Evolutionary conservation across 768 basidiomycete species (phyloP).

Genomic region (Pulveroboletus sp.): DNA sequence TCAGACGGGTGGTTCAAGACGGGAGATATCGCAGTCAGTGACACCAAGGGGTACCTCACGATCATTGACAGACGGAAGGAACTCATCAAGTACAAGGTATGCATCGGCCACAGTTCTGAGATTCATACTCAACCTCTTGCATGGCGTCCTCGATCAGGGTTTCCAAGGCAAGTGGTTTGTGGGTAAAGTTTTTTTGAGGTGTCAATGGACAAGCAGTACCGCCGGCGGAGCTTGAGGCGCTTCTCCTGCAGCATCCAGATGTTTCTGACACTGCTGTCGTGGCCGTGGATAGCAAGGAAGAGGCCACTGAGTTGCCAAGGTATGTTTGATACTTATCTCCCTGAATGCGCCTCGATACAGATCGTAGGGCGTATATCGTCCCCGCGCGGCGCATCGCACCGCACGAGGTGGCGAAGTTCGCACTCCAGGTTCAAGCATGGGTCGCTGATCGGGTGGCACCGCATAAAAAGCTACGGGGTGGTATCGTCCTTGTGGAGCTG

Average conservation of each 20-base stretch:
- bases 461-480: slow-evolving; percentile 81
- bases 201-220: slow-evolving; percentile 49
- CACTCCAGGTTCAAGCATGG: slow-evolving; percentile 60
- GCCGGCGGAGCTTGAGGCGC: slow-evolving; percentile 80
- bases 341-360: background rate
- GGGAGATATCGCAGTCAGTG: slow-evolving; percentile 72
- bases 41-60: slow-evolving; percentile 68
- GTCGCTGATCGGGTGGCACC: slow-evolving; percentile 62
- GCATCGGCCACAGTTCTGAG: background rate
- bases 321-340: slow-evolving; percentile 15
- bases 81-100: slow-evolving; percentile 70
- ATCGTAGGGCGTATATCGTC: slow-evolving; percentile 58
- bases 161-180: slow-evolving; percentile 57
- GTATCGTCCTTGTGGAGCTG: slow-evolving; percentile 55
- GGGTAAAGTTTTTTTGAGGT: background rate
- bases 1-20: slow-evolving; percentile 85
- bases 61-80: slow-evolving; percentile 78
- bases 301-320: slow-evolving; percentile 84
- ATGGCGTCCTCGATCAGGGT: slow-evolving; percentile 40
- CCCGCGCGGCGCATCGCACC: slow-evolving; percentile 15
- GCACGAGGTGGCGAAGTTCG: slow-evolving; percentile 34
- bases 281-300: slow-evolving; percentile 60
- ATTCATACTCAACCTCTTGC: background rate
- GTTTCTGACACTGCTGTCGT: slow-evolving; percentile 82
- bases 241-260: slow-evolving; percentile 71